Conservation (phyloP, 1,284 basidiomycete species). For the Marasmius oreades region DNA sequence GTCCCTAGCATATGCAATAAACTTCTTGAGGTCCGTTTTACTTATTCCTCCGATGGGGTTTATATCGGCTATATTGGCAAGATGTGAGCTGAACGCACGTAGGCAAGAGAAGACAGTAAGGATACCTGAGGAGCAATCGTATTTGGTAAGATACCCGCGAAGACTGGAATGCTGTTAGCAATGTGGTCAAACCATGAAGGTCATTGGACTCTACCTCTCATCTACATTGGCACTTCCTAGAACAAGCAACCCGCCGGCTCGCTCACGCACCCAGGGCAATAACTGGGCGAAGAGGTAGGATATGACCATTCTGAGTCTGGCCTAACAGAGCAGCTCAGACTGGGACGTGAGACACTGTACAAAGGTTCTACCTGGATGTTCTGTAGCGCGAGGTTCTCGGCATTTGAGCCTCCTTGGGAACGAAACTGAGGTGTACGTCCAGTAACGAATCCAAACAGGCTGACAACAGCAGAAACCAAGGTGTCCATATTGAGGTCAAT, state of each 20-base stretch:
- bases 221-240: conserved; percentile 98
- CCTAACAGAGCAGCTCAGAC: conserved; percentile 39
- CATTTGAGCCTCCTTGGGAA: conserved; percentile 81
- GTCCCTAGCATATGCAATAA: conserved; percentile 82
- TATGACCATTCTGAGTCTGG: conserved; percentile 93
- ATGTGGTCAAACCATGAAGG: background rate
- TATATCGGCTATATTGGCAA: conserved; percentile 71
- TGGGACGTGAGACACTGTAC: background rate
- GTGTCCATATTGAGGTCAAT: conserved; percentile 96
- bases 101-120: background rate
- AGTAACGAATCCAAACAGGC: conserved; percentile 84
- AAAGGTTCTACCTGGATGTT: conserved; percentile 79
- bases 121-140: conserved; percentile 85
- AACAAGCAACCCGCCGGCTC: conserved; percentile 84
- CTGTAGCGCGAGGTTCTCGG: conserved; percentile 95
- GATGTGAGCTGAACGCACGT: background rate
- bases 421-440: conserved; percentile 81
- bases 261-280: conserved; percentile 88
- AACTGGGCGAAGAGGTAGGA: conserved; percentile 97
- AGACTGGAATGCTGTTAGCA: conserved; percentile 49
- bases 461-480: conserved; percentile 79
- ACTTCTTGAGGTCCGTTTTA: conserved; percentile 96
- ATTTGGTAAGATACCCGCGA: conserved; percentile 96
- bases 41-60: conserved; percentile 99
- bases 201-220: conserved; percentile 86